Evolutionary conservation across 495 filamentous ascomycete species (phyloP).

Genomic region (Podospora tetraspora): DNA sequence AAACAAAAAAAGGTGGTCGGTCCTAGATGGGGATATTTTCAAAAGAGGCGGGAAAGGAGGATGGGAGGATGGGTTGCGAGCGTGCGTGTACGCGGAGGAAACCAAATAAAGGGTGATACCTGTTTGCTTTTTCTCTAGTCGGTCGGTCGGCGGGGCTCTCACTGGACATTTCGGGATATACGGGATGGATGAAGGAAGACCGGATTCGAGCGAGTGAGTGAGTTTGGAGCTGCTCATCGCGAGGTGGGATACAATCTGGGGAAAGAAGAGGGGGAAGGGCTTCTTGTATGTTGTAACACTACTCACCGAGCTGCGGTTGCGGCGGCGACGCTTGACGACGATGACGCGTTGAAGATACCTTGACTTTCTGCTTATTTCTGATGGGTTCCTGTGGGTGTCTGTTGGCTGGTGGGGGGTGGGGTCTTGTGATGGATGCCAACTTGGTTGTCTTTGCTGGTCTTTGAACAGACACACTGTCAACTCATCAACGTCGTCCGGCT

Average conservation of each 20-base stretch:
- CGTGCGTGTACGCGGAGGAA: background rate
- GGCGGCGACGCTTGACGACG: background rate
- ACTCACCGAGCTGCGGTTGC: background rate
- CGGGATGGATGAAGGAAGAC: background rate
- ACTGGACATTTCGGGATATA: background rate
- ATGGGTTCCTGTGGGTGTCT: background rate
- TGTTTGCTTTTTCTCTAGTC: background rate
- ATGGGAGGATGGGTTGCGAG: background rate
- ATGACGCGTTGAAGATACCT: background rate
- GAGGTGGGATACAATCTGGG: constrained; percentile 1
- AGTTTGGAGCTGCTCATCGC: background rate
- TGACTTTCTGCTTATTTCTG: background rate
- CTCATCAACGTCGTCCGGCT: too few species aligned
- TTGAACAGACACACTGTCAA: too few species aligned
- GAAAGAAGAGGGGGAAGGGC: background rate
- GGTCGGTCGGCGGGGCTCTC: background rate
- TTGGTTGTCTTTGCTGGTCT: background rate
- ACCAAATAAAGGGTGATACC: constrained; percentile 8
- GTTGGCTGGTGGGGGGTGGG: background rate
- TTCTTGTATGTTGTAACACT: background rate
- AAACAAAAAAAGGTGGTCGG: background rate
- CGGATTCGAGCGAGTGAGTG: too few species aligned
- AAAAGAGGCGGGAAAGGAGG: background rate
- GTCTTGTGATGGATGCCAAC: background rate
- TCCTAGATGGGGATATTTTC: constrained; percentile 6